A percentile compares a stretch with the other conserved stretches of the same genome.
Evolutionary conservation across 1,284 basidiomycete genomes (phyloP).

Genomic region (Trametes hirsuta): DNA sequence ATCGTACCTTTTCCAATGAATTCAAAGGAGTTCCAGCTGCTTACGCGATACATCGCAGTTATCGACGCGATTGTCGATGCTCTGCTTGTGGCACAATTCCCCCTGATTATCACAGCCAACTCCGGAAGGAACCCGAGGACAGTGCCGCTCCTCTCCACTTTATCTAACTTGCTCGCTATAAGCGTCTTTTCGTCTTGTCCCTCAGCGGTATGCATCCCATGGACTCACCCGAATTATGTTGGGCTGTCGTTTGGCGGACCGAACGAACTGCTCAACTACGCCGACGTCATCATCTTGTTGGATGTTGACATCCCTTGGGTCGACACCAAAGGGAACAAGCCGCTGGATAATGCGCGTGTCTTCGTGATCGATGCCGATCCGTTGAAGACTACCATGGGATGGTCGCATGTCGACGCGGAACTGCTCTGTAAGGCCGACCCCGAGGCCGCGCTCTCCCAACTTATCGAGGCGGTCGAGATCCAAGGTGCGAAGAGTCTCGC

Average conservation of each 20-base stretch:
- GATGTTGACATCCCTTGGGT: conserved; percentile 73
- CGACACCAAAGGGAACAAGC: conserved; percentile 46
- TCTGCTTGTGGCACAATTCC: conserved; percentile 52
- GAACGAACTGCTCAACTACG: conserved; percentile 49
- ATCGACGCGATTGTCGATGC: conserved; percentile 49
- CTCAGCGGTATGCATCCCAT: conserved; percentile 55
- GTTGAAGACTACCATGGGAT: conserved; percentile 55
- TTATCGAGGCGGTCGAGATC: conserved; percentile 37
- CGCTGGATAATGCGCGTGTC: conserved; percentile 47
- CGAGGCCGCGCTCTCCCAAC: conserved; percentile 53
- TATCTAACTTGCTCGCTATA: conserved; percentile 56
- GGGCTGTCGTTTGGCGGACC: conserved; percentile 53
- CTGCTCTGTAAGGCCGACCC: conserved; percentile 60
- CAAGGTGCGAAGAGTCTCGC: conserved; percentile 11
- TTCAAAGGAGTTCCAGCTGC: neutral
- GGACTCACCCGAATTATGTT: conserved; percentile 56
- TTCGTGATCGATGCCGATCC: conserved; percentile 70
- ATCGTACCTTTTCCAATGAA: conserved; percentile 11
- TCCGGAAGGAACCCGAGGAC: conserved; percentile 60
- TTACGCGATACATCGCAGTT: conserved; percentile 35
- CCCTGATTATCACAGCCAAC: conserved; percentile 67
- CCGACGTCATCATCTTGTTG: conserved; percentile 65
- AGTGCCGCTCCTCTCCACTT: conserved; percentile 47
- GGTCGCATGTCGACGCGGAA: conserved; percentile 59
- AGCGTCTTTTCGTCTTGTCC: conserved; percentile 59